phyloP scores from a whole-genome alignment of 768 basidiomycete species.

The Russula brevipes region DNA sequence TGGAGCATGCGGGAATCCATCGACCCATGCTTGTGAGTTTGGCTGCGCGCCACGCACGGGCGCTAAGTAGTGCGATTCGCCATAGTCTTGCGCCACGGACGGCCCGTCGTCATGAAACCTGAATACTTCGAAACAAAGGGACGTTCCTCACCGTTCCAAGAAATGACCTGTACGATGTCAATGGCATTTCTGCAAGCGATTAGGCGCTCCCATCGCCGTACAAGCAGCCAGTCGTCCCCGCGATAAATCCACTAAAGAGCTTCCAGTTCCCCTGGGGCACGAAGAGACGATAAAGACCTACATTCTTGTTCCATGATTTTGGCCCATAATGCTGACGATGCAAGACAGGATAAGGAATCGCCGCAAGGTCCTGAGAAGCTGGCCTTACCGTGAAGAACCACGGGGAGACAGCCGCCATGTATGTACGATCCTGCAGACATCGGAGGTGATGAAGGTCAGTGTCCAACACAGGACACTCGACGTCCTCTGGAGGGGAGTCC shows the following conservation, averaged over 20 bases:
- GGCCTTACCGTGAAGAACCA: constrained; percentile 63
- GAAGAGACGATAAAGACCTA: constrained; percentile 31
- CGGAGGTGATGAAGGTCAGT: constrained; percentile 54
- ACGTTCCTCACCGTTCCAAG: constrained; percentile 51
- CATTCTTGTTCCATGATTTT: constrained; percentile 71
- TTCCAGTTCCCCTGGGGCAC: neutral
- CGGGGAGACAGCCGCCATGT: constrained; percentile 59
- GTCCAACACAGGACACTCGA: constrained; percentile 30
- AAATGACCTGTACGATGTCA: constrained; percentile 58
- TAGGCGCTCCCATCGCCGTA: constrained; percentile 63
- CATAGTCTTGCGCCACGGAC: constrained; percentile 37
- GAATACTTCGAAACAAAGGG: neutral
- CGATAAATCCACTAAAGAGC: constrained; percentile 54
- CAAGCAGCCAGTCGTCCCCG: constrained; percentile 62
- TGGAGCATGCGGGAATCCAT: constrained; percentile 45
- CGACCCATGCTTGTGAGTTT: constrained; percentile 62
- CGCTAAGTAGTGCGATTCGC: constrained; percentile 71
- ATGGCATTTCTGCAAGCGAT: constrained; percentile 49
- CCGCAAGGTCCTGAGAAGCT: neutral
- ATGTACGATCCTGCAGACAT: constrained; percentile 37
- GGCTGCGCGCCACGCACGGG: constrained; percentile 66
- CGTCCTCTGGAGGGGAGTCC: constrained; percentile 26
- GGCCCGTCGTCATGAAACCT: constrained; percentile 16
- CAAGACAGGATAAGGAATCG: neutral
- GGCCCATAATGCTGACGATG: constrained; percentile 53